A percentile compares a stretch with the other conserved stretches of the same genome.
phyloP scores from a whole-genome alignment of 768 basidiomycete species.

The Boletus patriciae region DNA sequence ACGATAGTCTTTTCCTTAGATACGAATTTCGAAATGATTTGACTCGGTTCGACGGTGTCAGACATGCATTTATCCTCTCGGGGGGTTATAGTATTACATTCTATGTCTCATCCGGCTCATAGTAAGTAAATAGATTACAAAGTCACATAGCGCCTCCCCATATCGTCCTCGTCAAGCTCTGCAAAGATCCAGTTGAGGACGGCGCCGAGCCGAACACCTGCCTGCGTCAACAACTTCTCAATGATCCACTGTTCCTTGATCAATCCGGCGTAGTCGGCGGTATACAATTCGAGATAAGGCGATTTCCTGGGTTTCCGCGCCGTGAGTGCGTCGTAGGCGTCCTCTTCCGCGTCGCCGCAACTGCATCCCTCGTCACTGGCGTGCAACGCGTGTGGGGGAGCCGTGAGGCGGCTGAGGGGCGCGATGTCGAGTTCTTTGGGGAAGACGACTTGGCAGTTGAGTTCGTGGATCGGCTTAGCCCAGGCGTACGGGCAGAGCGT shows the following conservation, averaged over 20 bases:
- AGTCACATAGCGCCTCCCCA: not conserved
- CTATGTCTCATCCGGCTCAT: not conserved
- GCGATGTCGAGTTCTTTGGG: conserved; percentile 61
- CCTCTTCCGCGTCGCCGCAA: not conserved
- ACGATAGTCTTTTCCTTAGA: not conserved
- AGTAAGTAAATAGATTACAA: conserved; percentile 2
- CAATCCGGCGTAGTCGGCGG: conserved; percentile 71
- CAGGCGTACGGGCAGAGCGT: conserved; percentile 76
- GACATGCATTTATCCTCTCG: not conserved
- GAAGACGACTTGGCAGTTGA: conserved; percentile 86
- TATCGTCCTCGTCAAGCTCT: conserved; percentile 8
- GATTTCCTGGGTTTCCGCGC: conserved; percentile 17
- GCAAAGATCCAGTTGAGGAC: conserved; percentile 74
- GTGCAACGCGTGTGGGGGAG: conserved; percentile 16
- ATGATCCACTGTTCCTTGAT: conserved; percentile 69
- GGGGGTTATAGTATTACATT: not conserved
- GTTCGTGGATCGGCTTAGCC: conserved; percentile 66
- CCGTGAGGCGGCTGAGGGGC: conserved; percentile 31
- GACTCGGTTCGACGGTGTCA: not conserved
- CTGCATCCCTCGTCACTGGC: not conserved
- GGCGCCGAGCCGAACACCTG: conserved; percentile 80
- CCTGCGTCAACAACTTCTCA: conserved; percentile 82
- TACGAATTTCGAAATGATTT: not conserved
- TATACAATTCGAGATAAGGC: conserved; percentile 71
- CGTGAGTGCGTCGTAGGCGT: not conserved